Conservation (phyloP, 1,284 basidiomycete genomes). For the Mycosarcoma mackinlayi region DNA sequence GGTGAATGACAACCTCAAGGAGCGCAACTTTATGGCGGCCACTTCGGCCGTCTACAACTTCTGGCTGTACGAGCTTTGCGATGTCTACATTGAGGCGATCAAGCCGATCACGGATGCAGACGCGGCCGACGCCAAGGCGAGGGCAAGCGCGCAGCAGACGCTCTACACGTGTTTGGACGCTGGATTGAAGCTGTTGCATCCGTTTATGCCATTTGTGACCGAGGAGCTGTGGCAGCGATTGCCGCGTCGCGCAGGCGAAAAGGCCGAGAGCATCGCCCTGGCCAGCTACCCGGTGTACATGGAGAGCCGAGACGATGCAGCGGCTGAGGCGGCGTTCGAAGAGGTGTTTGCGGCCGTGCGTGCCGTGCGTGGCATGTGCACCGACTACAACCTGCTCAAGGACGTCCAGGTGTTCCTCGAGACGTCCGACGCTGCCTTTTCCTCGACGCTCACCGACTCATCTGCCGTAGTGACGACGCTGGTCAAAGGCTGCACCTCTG, state of each 20-base stretch:
- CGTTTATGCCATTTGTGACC: slow-evolving; percentile 99
- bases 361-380: slow-evolving; percentile 84
- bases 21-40: slow-evolving; percentile 91
- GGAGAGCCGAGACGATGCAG: slow-evolving; percentile 28
- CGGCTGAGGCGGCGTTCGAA: slow-evolving; percentile 74
- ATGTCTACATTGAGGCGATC: slow-evolving; percentile 94
- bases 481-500: slow-evolving; percentile 86
- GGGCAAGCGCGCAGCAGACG: slow-evolving; percentile 90
- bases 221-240: slow-evolving; percentile 98
- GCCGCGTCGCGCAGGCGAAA: slow-evolving; percentile 80
- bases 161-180: slow-evolving; percentile 93
- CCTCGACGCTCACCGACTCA: slow-evolving; percentile 75
- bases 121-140: slow-evolving; percentile 78
- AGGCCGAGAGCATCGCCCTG: slow-evolving; percentile 88
- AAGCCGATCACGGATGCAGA: slow-evolving; percentile 79
- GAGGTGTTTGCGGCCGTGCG: slow-evolving; percentile 84
- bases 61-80: slow-evolving; percentile 98
- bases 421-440: slow-evolving; percentile 73
- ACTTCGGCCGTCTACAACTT: slow-evolving; percentile 89
- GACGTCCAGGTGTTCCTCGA: slow-evolving; percentile 91
- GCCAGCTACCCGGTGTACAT: slow-evolving; percentile 79
- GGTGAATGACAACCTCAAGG: slow-evolving; percentile 80
- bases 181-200: slow-evolving; percentile 89
- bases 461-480: slow-evolving; percentile 81
- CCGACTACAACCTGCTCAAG: slow-evolving; percentile 88